Conservation (phyloP, 2,329 filamentous ascomycete species). For the Ophiocordyceps camponoti-floridani region DNA sequence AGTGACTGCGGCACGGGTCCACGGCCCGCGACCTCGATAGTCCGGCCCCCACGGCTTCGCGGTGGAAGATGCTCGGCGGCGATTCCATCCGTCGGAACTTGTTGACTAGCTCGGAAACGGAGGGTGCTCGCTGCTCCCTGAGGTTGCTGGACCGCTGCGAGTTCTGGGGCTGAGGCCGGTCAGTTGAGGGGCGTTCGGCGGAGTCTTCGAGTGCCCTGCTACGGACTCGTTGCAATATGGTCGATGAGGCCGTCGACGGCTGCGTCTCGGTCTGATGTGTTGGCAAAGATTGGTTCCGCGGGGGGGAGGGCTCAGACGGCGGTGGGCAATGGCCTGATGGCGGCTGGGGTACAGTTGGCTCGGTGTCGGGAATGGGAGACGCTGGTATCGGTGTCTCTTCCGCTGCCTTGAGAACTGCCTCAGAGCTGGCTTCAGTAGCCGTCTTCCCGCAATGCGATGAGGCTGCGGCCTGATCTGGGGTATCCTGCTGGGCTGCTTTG, state of each 20-base stretch:
- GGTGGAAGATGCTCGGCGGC: constrained; percentile 1
- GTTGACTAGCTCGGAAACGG: constrained; percentile 9
- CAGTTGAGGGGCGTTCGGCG: neutral
- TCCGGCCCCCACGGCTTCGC: neutral
- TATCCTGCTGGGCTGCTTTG: neutral
- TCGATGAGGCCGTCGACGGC: neutral
- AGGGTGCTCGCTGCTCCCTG: constrained; percentile 3
- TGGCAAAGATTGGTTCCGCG: neutral
- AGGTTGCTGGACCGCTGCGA: constrained; percentile 1
- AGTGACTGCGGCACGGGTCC: constrained; percentile 2
- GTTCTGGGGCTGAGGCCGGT: neutral
- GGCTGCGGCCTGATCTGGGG: neutral
- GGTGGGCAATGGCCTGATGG: neutral
- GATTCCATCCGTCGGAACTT: constrained; percentile 8
- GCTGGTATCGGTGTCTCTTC: neutral
- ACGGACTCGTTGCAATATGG: neutral
- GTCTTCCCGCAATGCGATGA: neutral
- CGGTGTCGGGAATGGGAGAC: neutral
- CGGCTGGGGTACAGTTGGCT: neutral
- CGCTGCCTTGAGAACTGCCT: neutral
- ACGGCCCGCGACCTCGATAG: too few species aligned
- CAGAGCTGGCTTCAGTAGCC: neutral
- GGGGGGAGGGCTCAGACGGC: neutral
- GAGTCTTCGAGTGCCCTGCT: neutral
- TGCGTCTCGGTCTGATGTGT: neutral